Conservation (phyloP, 73 alveolate species). For the Paramecium pentaurelia region DNA sequence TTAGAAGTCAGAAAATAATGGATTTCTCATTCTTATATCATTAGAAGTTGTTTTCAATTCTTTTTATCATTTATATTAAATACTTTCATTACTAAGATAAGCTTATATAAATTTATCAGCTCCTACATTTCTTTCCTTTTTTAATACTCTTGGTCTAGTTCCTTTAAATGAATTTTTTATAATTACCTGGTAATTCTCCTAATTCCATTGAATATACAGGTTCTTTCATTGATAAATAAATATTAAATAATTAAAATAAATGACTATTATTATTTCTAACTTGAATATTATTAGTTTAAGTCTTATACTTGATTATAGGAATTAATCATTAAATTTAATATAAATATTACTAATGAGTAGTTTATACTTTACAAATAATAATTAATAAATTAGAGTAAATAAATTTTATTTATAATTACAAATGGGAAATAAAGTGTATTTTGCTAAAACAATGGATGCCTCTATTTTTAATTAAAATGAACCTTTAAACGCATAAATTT, state of each 20-base stretch:
- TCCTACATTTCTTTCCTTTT: background rate
- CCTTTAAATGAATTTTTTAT: background rate
- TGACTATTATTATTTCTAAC: background rate
- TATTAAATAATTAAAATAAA: background rate
- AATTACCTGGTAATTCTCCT: background rate
- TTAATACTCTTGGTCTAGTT: slow-evolving; percentile 1
- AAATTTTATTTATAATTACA: background rate
- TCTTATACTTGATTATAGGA: background rate
- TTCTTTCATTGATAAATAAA: background rate
- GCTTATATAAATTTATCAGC: slow-evolving; percentile 22
- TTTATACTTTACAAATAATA: no score
- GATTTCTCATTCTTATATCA: background rate
- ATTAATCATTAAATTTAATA: background rate
- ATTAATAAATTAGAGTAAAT: background rate
- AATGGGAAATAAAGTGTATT: background rate
- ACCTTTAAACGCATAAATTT: background rate
- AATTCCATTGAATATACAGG: slow-evolving; percentile 11
- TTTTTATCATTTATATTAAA: background rate
- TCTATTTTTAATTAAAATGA: background rate
- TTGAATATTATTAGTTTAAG: background rate
- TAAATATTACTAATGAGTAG: background rate
- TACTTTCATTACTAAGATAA: background rate
- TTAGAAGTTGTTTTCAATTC: background rate
- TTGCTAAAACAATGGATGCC: background rate
- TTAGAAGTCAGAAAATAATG: background rate